A percentile compares a stretch with the other conserved stretches of the same genome.
These are phyloP conservation scores for Xylaria sp. DNA, from an alignment of 495 filamentous ascomycete species.

Conservation along the genomic window DNA sequence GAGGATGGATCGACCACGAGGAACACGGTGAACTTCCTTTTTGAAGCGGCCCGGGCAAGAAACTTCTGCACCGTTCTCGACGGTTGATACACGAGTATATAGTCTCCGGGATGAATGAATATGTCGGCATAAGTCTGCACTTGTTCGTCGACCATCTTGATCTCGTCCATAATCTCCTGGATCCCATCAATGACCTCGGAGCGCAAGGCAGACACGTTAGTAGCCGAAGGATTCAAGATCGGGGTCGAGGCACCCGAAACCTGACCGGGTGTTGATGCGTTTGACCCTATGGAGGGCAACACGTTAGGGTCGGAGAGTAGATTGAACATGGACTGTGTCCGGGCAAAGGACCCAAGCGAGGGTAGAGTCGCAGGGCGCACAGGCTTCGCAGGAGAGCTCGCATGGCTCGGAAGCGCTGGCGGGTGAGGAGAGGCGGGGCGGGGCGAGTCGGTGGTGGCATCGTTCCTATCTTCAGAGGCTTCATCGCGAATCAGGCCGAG, in stretches of 20 bases:
- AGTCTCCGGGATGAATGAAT: conserved; percentile 89
- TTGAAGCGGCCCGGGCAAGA: conserved; percentile 79
- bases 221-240: conserved; percentile 35
- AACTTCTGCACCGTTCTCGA: conserved; percentile 86
- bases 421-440: conserved; percentile 34
- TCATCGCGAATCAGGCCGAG: conserved; percentile 92
- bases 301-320: conserved; percentile 63
- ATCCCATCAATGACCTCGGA: conserved; percentile 91
- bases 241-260: conserved; percentile 55
- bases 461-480: conserved; percentile 78
- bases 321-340: conserved; percentile 79
- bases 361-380: conserved; percentile 62
- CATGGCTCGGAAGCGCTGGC: conserved; percentile 32
- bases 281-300: conserved; percentile 43
- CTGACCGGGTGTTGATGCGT: conserved; percentile 45
- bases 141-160: conserved; percentile 86
- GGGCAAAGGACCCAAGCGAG: conserved; percentile 62
- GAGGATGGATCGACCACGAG: conserved; percentile 71
- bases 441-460: conserved; percentile 60
- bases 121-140: conserved; percentile 85
- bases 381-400: conserved; percentile 33
- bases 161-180: conserved; percentile 88
- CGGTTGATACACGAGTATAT: conserved; percentile 82
- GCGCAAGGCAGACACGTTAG: conserved; percentile 66
- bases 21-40: conserved; percentile 87